Percentiles rank a stretch among this genome's conserved stretches.
These are phyloP conservation scores for Cladosporium sp. DNA, from an alignment of 2,329 filamentous ascomycete genomes.

Conservation along the genomic window DNA sequence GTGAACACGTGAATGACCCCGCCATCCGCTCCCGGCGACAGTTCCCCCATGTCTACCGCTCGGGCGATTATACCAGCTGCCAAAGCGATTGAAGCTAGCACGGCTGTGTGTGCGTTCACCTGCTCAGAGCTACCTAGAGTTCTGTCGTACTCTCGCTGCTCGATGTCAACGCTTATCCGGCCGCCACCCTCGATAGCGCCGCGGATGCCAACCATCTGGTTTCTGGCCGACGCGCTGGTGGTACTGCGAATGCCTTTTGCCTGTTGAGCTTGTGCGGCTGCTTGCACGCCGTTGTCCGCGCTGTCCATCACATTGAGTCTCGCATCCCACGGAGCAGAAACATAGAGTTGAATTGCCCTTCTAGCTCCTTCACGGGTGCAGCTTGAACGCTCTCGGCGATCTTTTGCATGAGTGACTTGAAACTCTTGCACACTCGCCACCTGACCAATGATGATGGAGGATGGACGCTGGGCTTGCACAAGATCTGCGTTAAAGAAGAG, in stretches of 20 bases:
- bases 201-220: neutral
- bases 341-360: neutral
- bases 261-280: no score
- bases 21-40: no score
- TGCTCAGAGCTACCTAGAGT: no score
- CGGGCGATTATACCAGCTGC: no score
- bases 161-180: no score
- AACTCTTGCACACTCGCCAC: neutral
- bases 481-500: slow-evolving; percentile 28
- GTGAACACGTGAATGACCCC: neutral
- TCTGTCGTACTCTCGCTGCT: no score
- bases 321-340: neutral
- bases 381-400: neutral
- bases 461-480: neutral
- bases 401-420: neutral
- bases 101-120: no score
- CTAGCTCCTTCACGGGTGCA: neutral
- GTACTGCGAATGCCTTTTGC: neutral
- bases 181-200: neutral
- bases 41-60: no score
- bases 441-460: neutral
- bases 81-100: no score
- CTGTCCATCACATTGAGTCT: no score
- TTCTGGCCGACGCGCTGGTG: neutral
- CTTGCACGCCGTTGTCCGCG: no score